Evolutionary conservation across 192 early-diverging fungal species (phyloP), one percentile per base, ranked within the genome.

Genomic region (Haplosporangium gracile): DNA sequence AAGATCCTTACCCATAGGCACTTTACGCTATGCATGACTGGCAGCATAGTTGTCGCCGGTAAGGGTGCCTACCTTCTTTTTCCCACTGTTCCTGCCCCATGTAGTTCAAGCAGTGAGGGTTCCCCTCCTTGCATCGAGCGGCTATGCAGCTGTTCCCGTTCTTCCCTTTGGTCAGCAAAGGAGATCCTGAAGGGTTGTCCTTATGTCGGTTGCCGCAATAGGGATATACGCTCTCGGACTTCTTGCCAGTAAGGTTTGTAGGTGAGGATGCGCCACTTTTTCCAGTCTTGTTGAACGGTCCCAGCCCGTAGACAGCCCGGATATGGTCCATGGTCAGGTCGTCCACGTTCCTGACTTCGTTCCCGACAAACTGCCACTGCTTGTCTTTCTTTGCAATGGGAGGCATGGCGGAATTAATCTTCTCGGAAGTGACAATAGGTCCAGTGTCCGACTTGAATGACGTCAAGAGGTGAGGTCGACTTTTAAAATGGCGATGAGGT

Each of bases 41-140:
- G 18, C 13, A 20, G 7, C 5, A 32, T 18, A 5, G 16, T 24
- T 70, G 18, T 10, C 34, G 1, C 2, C 3, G 24, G 24, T 24
- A 1, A 13, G 22, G 16, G 16, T 4, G 1, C 43, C 32, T 80
- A 88, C 87, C 82, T 65, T 88, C 82, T 39, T 70, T 74, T n/a
- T 88, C 87, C 87, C 87, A 88, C 36, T 77, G 77, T 3, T 71
- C 78, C 36, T 88, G 87, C 24, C 87, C 87, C 36, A 88, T 53
- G 63, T 83, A 75, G 60, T 83, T 88, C 13, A 88, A 40, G 36
- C 87, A 88, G 45, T 88, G 81, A 47, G 87, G 87, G 47, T 83
- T 88, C 7, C 77, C 73, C 10, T 88, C 87, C n/a, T 83, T 82
- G 40, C 87, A 83, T 22, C 68, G 57, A 24, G 81, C 73, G 2